Evolutionary conservation across 352 stramenopile species (phyloP).

Genomic region (Phytopythium cucurbitacearum): DNA sequence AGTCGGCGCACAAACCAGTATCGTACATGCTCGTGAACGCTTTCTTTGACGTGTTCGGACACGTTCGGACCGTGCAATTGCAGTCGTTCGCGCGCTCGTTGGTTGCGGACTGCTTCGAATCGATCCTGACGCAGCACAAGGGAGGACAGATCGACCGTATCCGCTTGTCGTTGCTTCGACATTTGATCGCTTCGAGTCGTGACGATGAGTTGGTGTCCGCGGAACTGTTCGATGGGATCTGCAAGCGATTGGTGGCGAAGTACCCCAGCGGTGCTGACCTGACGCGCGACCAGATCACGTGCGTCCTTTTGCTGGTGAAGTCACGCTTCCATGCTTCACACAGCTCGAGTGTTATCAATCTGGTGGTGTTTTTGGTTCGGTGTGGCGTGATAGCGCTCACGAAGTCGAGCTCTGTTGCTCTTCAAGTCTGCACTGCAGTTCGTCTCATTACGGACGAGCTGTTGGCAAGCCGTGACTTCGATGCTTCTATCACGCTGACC

Average conservation of each 20-base stretch:
- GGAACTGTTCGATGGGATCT: too few species aligned
- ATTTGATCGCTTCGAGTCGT: conserved; percentile 8
- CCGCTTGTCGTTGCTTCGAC: conserved; percentile 14
- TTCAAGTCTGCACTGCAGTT: background rate
- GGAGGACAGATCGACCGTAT: background rate
- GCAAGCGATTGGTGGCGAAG: background rate
- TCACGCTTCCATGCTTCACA: background rate
- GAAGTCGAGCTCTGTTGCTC: background rate
- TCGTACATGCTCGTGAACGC: conserved; percentile 15
- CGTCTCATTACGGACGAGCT: conserved; percentile 2
- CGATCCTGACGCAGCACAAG: conserved; percentile 3
- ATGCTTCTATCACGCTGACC: conserved; percentile 12
- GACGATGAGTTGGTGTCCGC: background rate
- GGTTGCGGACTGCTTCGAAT: conserved; percentile 6
- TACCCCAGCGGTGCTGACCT: conserved; percentile 19
- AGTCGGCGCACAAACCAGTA: conserved; percentile 11
- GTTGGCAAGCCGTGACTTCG: background rate
- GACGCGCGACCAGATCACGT: conserved; percentile 22
- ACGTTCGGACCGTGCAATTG: conserved; percentile 13
- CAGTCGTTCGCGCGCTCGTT: conserved; percentile 12
- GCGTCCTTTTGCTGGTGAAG: conserved; percentile 31
- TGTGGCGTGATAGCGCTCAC: conserved; percentile 12
- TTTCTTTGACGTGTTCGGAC: conserved; percentile 27
- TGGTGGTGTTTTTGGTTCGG: conserved; percentile 19
- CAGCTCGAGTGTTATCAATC: background rate